Conservation (phyloP, 768 basidiomycete species). For the Cystobasidium ongulense region DNA sequence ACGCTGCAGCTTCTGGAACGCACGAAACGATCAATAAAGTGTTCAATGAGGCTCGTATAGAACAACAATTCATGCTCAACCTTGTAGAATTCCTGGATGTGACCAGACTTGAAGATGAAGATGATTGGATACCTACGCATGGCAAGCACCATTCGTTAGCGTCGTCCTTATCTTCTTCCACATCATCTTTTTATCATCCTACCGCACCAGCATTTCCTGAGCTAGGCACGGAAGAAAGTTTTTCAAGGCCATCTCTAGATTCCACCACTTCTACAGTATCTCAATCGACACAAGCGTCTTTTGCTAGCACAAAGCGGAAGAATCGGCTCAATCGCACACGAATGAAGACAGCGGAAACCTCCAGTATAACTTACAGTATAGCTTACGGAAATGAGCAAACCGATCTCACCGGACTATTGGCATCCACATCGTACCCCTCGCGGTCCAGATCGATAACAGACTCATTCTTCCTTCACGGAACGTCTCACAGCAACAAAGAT, state of each 20-base stretch:
- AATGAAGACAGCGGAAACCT: background rate
- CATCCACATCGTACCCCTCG: background rate
- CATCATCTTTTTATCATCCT: background rate
- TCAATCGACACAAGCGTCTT: background rate
- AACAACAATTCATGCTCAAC: slow-evolving; percentile 26
- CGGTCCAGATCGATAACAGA: background rate
- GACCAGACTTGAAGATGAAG: slow-evolving; percentile 12
- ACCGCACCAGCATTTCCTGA: background rate
- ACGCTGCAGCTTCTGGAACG: background rate
- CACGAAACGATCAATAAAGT: background rate
- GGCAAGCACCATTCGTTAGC: background rate
- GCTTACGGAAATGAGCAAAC: background rate
- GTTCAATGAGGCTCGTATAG: slow-evolving; percentile 20
- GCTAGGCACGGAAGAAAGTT: background rate
- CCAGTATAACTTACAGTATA: background rate
- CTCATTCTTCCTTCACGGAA: background rate
- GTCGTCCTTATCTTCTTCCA: background rate
- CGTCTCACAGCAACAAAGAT: background rate
- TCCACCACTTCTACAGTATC: background rate
- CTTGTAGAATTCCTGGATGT: slow-evolving; percentile 19
- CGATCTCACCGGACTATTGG: background rate
- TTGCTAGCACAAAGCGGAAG: background rate
- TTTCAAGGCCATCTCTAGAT: background rate
- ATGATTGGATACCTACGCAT: slow-evolving; percentile 25
- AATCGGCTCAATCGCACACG: background rate